These are phyloP conservation scores for Macrolepiota dolichaula DNA, from an alignment of 768 basidiomycete species.

Conservation along the genomic window DNA sequence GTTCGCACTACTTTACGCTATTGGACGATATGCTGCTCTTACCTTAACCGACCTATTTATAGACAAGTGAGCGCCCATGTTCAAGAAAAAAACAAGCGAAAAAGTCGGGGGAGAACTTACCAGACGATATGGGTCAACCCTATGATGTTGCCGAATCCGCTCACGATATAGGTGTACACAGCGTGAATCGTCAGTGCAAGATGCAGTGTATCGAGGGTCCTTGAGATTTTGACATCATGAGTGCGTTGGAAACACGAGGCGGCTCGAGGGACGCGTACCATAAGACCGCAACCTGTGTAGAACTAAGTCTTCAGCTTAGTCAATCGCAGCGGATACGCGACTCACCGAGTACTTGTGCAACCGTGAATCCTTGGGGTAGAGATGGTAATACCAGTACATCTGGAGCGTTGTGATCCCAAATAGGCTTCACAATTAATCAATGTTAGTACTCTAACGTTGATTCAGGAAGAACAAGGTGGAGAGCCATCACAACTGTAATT, in stretches of 20 bases:
- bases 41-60: conserved; percentile 32
- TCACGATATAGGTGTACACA: conserved; percentile 33
- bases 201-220: conserved; percentile 31
- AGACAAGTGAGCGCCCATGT: background rate
- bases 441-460: background rate
- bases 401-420: conserved; percentile 39
- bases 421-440: conserved; percentile 21
- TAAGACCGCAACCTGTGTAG: conserved; percentile 4
- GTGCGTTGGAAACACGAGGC: background rate
- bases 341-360: conserved; percentile 35
- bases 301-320: background rate
- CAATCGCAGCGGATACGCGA: conserved; percentile 2
- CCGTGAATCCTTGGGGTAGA: conserved; percentile 30
- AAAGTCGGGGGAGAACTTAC: conserved; percentile 18
- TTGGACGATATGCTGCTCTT: background rate
- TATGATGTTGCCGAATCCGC: conserved; percentile 28
- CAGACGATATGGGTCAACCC: conserved; percentile 26
- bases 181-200: conserved; percentile 30
- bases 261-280: background rate
- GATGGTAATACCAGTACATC: conserved; percentile 37
- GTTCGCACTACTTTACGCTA: background rate
- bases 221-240: conserved; percentile 16
- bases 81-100: background rate
- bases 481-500: background rate
- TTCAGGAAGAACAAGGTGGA: background rate